phyloP scores from a whole-genome alignment of 2,329 filamentous ascomycete genomes.

The Aspergillus chevalieri region DNA sequence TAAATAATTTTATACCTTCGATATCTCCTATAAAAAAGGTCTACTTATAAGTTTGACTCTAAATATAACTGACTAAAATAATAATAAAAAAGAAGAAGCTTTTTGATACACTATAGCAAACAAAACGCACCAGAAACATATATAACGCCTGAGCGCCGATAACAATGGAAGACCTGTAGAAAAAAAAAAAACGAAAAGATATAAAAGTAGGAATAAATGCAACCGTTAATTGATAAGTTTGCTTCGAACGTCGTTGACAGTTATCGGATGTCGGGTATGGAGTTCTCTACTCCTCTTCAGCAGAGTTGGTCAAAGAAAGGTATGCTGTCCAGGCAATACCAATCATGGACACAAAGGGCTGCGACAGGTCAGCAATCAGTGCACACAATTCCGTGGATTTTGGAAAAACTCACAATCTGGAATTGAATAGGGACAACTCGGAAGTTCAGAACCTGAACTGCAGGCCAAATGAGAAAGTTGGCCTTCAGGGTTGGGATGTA shows the following conservation, averaged over 20 bases:
- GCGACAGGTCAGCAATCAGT: not conserved
- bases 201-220: conserved; percentile 6
- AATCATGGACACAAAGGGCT: conserved; percentile 93
- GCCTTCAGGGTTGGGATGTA: conserved; percentile 91
- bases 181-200: conserved; percentile 8
- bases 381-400: not conserved
- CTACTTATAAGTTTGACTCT: too few species aligned
- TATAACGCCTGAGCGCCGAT: conserved; percentile 10
- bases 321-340: conserved; percentile 98
- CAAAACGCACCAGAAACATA: not conserved
- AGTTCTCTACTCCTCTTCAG: conserved; percentile 56
- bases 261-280: not conserved
- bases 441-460: conserved; percentile 96
- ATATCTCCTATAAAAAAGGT: too few species aligned
- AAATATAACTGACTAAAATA: not conserved
- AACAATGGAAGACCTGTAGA: not conserved
- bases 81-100: not conserved
- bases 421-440: conserved; percentile 90
- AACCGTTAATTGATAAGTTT: not conserved
- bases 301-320: conserved; percentile 81
- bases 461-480: conserved; percentile 92
- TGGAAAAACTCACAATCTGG: conserved; percentile 68
- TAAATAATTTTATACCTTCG: too few species aligned
- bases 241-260: too few species aligned
- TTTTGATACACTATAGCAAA: not conserved